Evolutionary conservation across 148 eudicot genomes (phyloP).

Genomic region (Arctostaphylos glauca): DNA sequence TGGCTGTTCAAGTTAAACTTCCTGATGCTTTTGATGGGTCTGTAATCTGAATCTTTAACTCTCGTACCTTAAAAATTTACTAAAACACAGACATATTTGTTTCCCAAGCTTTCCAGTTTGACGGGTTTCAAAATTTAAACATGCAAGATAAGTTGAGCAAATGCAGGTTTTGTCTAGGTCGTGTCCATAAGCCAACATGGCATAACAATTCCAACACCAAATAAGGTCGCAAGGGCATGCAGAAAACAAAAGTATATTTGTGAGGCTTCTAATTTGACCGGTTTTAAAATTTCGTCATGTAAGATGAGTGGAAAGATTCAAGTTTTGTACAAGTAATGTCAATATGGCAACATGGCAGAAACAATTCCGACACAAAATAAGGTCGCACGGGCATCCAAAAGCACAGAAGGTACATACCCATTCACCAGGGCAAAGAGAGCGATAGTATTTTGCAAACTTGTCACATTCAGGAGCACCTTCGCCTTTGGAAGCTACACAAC

Average conservation of each 20-base stretch:
- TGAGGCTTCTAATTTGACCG: background rate
- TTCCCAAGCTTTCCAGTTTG: no score
- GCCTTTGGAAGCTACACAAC: constrained; percentile 58
- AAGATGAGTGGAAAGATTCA: background rate
- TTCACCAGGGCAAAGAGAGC: constrained; percentile 61
- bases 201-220: background rate
- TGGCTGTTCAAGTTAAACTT: background rate
- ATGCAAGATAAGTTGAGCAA: no score
- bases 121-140: no score
- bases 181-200: no score
- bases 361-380: background rate
- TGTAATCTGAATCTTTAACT: background rate
- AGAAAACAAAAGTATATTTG: no score
- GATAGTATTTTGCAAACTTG: constrained; percentile 56
- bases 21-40: background rate
- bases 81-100: background rate
- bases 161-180: no score
- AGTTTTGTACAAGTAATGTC: background rate
- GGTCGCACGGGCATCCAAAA: background rate
- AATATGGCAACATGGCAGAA: background rate
- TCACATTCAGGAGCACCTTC: constrained; percentile 54
- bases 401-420: background rate
- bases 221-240: no score
- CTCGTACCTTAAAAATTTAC: background rate
- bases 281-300: background rate